phyloP scores from a whole-genome alignment of 2,329 filamentous ascomycete genomes.

The Ophiosphaerella narmari region DNA sequence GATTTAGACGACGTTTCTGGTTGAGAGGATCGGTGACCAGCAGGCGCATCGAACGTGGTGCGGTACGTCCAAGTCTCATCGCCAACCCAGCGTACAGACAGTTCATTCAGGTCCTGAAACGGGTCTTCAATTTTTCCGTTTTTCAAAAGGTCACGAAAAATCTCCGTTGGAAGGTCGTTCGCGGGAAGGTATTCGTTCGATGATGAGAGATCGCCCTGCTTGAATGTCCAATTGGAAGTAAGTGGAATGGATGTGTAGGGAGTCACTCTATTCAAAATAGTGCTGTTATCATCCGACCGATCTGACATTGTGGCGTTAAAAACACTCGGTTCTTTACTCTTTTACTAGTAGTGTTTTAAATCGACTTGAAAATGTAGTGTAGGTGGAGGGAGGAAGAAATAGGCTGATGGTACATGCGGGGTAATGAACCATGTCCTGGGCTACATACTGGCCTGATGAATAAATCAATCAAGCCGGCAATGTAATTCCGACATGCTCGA shows the following conservation, averaged over 20 bases:
- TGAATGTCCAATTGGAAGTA: conserved; percentile 49
- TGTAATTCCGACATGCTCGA: too few species aligned
- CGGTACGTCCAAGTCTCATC: conserved; percentile 55
- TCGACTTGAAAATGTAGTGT: too few species aligned
- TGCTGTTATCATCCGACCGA: too few species aligned
- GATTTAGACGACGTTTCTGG: conserved; percentile 17
- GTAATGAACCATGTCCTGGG: too few species aligned
- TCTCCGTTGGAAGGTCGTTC: conserved; percentile 51
- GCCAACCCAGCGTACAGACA: conserved; percentile 54
- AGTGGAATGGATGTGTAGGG: conserved; percentile 6
- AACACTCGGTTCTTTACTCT: too few species aligned
- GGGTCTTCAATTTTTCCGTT: conserved; percentile 54
- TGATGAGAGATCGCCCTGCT: conserved; percentile 48
- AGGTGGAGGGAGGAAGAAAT: too few species aligned
- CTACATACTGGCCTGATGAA: too few species aligned
- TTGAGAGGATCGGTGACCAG: conserved; percentile 19
- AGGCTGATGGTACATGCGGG: too few species aligned
- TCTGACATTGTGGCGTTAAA: too few species aligned
- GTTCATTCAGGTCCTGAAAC: conserved; percentile 55
- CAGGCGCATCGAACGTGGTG: conserved; percentile 35
- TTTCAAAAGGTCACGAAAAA: conserved; percentile 54
- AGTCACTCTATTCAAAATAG: too few species aligned
- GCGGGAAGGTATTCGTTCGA: conserved; percentile 49
- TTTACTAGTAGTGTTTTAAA: too few species aligned
- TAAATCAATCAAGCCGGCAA: too few species aligned